Base-by-base conservation (phyloP, 306 rosid genomes). In the Styphnolobium japonicum region DNA sequence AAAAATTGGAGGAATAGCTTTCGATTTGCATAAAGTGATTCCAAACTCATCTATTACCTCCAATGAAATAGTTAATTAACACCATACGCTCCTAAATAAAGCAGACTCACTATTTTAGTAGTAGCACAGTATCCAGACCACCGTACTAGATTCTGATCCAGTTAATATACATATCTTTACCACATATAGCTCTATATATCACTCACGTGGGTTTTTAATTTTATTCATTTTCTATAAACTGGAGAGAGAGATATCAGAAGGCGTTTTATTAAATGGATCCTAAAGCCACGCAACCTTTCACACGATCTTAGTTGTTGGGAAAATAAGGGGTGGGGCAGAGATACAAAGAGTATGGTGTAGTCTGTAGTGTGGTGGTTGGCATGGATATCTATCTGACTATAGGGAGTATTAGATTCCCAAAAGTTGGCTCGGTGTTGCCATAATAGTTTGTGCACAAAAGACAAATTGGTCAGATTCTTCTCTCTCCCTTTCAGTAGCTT, bases 271-370 rank as follows among this genome's bases (percentile, higher is more conserved):
- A 62, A 79, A 81, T 82, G 64, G 83, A 66, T 77, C 71, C 87
- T 76, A 91, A 94, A 94, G 98, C 89, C 90, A 85, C 86, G 91
- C 88, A 88, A 88, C 93, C 96, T 94, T 94, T 89, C 89, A 86
- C 88, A 85, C 87, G 83, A 90, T 85, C 86, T 69, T 79, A 86
- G 86, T 61, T 71, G 81, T 81, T 66, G 63, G 62, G 75, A 79
- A 73, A 83, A 82, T 42, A 66, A 72, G 55, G 60, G 64, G 25
- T 43, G 62, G 40, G 63, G 29, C 48, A 76, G 46, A 76, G 46
- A 70, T 51, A 80, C 65, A 77, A 68, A 82, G 79, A 68, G 55
- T 10, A 43, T 8, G 71, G n/a, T n/a, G 75, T 72, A 78, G 52
- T 37, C 3, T 56, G 56, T 36, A 64, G 68, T 29, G 52, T n/a